These are phyloP conservation scores for Zychaea mexicana DNA, from an alignment of 371 early-diverging fungal genomes.

Conservation along the genomic window DNA sequence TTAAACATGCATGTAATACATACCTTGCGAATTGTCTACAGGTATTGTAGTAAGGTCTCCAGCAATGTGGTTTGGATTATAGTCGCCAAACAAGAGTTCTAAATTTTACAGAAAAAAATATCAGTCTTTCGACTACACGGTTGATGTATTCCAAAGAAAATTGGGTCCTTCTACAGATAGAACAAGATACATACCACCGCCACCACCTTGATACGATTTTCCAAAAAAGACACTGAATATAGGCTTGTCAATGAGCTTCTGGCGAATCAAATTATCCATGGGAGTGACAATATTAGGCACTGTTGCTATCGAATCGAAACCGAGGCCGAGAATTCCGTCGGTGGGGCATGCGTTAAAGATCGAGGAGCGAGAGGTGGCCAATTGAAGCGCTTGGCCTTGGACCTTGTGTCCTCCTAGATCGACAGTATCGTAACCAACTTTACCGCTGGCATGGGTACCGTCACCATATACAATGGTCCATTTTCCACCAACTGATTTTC, in stretches of 20 bases:
- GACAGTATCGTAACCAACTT: slow-evolving; percentile 38
- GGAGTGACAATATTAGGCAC: slow-evolving; percentile 39
- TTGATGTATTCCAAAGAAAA: too few relatives aligned
- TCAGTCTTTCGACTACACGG: not conserved
- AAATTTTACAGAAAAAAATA: too few relatives aligned
- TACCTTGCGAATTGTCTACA: slow-evolving; percentile 29
- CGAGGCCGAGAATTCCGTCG: slow-evolving; percentile 51
- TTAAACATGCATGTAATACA: too few relatives aligned
- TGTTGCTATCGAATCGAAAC: slow-evolving; percentile 35
- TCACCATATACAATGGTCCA: slow-evolving; percentile 49
- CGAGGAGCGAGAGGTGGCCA: slow-evolving; percentile 31
- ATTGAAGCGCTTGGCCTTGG: slow-evolving; percentile 37
- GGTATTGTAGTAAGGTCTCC: slow-evolving; percentile 45
- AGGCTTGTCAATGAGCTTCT: slow-evolving; percentile 37
- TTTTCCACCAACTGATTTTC: slow-evolving; percentile 22
- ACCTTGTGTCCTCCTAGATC: slow-evolving; percentile 43
- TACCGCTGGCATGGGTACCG: slow-evolving; percentile 41
- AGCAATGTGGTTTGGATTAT: slow-evolving; percentile 34
- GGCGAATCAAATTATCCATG: slow-evolving; percentile 47
- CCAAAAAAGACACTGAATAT: slow-evolving; percentile 49
- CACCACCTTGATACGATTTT: slow-evolving; percentile 43
- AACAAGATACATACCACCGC: slow-evolving; percentile 35
- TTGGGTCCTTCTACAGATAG: not conserved
- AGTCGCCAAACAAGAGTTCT: slow-evolving; percentile 31
- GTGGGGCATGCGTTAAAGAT: slow-evolving; percentile 36